These are phyloP conservation scores for Solanum sejunctum DNA, from an alignment of 257 asterid genomes.

Conservation along the genomic window DNA sequence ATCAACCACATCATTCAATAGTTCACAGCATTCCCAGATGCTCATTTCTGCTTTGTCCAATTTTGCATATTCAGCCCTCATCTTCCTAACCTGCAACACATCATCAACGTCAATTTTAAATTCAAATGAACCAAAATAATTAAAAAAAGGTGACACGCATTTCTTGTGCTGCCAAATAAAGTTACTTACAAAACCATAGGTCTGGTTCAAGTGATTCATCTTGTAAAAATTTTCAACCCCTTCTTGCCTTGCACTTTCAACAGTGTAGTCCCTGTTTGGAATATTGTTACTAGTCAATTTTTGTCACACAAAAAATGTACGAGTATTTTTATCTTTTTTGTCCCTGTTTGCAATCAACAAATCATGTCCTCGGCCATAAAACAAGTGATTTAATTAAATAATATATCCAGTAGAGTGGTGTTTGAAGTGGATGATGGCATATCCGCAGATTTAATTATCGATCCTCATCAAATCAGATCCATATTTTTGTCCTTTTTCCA, in stretches of 20 bases:
- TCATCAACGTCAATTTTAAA: neutral
- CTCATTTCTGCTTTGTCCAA: conserved; percentile 67
- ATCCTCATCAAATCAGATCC: neutral
- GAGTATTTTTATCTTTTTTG: neutral
- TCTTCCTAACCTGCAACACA: conserved; percentile 43
- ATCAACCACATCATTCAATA: conserved; percentile 32
- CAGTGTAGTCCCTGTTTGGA: conserved; percentile 58
- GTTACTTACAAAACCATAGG: conserved; percentile 56
- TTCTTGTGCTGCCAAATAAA: neutral
- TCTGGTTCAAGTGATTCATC: conserved; percentile 61
- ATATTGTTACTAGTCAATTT: neutral
- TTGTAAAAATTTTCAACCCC: conserved; percentile 60
- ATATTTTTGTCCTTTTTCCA: neutral
- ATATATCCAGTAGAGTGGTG: neutral
- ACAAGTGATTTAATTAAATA: neutral
- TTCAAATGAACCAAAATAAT: neutral
- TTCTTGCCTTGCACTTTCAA: conserved; percentile 58
- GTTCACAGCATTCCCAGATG: conserved; percentile 93
- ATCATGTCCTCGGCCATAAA: neutral
- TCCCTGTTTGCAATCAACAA: neutral
- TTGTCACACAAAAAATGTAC: neutral
- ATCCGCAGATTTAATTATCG: neutral
- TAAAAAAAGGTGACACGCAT: neutral
- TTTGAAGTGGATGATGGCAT: neutral
- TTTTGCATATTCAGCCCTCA: conserved; percentile 58